phyloP scores from a whole-genome alignment of 208 protist species.

The Leishmania arabica region DNA sequence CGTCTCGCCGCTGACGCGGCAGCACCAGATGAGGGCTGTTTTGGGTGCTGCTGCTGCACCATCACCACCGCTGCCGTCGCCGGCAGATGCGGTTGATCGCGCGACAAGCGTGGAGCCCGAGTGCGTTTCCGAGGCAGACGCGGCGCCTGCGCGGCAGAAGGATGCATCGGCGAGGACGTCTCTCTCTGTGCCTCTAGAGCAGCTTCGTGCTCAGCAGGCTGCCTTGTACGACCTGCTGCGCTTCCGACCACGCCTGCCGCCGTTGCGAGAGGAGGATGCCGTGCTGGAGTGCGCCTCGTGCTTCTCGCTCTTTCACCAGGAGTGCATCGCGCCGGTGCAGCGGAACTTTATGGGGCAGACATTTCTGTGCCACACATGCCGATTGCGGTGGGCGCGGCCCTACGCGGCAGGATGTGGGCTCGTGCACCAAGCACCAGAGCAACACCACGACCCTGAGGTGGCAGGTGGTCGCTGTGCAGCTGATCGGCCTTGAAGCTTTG shows the following conservation, averaged over 20 bases:
- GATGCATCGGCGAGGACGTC: background rate
- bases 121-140: background rate
- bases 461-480: background rate
- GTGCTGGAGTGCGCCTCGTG: conserved; percentile 78
- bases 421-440: conserved; percentile 10
- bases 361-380: conserved; percentile 83
- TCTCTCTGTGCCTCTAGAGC: conserved; percentile 8
- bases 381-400: conserved; percentile 31
- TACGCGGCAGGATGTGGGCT: conserved; percentile 13
- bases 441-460: background rate
- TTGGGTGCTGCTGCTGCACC: background rate
- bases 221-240: conserved; percentile 20
- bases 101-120: background rate
- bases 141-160: background rate
- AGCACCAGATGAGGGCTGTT: background rate
- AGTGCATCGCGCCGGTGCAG: conserved; percentile 71
- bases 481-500: background rate
- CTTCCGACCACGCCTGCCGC: conserved; percentile 26
- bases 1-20: conserved; percentile 16
- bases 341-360: conserved; percentile 42
- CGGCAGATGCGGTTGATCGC: background rate
- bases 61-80: background rate
- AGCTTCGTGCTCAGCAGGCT: conserved; percentile 19
- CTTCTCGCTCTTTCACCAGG: conserved; percentile 78
- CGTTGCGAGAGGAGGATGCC: conserved; percentile 63